Base-by-base conservation (phyloP, 1,284 basidiomycete genomes). In the Microbotryum intermedium region DNA sequence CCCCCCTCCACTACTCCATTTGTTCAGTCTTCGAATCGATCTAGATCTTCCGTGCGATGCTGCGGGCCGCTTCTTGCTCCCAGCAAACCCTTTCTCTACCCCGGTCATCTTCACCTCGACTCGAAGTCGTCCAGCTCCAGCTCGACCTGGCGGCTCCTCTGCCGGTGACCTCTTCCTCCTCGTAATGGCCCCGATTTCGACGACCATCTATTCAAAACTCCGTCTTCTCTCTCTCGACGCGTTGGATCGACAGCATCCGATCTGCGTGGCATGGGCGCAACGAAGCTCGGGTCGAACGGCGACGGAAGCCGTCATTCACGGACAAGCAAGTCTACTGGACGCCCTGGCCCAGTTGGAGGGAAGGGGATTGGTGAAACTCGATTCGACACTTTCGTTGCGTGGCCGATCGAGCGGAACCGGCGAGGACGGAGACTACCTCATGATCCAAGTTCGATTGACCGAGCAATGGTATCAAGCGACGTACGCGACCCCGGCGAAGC, bases 311-410 rank as follows among this genome's bases (percentile, higher is more conserved):
- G 50, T 44, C 4, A 11, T 39, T 1, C 34, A 44, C 3, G 66
- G 66, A 7, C 58, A 42, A 8, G 63, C 60, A 26, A 58, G 63
- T 2, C 52, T 67, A 1, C 47, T 67, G 28, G 66, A 67, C 21
- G 59, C 63, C 3, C 26, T 62, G n/a, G 52, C 58, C 10, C 11
- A 44, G 6, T 23, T 65, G 10, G 44, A 20, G 18, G 21, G 30
- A 0, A 8, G 28, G 10, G 42, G 34, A 7, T 26, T 11, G 28
- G 47, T 67, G 23, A 8, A 43, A 4, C 49, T 62, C 25, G 8
- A 39, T 7, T 20, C 42, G 6, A 4, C 10, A 0, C 44, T 58
- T n/a, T 46, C 49, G 7, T 20, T 45, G 45, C 34, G 39, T 5
- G 28, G 20, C 4, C 16, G 9, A 13, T 9, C 13, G 46, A 44